Percentiles rank a stretch among this genome's conserved stretches.
Conservation (phyloP, 2,329 filamentous ascomycete species). For the Alternaria sp. region DNA sequence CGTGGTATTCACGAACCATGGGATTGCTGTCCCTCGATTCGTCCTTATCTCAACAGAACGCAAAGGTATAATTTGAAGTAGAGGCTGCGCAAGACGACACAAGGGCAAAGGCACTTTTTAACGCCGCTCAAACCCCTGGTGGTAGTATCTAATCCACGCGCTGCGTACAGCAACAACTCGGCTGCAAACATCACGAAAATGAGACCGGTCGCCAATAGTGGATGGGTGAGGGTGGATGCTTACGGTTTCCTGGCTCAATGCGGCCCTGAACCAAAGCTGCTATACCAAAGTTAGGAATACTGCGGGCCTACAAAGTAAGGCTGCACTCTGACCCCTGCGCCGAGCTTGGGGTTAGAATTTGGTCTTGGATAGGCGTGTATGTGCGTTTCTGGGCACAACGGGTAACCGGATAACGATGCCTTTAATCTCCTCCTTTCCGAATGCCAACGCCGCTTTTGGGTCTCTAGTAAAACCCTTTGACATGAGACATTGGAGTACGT, state of each 20-base stretch:
- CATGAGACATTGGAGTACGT: neutral
- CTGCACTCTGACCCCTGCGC: neutral
- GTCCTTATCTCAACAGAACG: neutral
- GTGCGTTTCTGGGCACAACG: neutral
- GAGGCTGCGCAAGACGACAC: neutral
- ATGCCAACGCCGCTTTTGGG: neutral
- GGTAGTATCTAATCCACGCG: neutral
- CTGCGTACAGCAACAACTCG: neutral
- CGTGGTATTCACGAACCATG: neutral
- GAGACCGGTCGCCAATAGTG: neutral
- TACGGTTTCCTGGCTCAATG: neutral
- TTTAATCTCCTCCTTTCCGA: neutral
- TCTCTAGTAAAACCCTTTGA: neutral
- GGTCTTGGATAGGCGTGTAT: neutral
- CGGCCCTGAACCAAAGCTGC: neutral
- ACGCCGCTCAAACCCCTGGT: neutral
- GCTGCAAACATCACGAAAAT: neutral
- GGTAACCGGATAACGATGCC: neutral
- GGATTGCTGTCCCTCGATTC: neutral
- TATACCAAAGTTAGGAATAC: neutral
- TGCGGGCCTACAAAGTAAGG: neutral
- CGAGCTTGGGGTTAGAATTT: neutral
- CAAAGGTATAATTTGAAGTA: neutral
- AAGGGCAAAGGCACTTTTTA: neutral
- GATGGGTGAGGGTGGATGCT: neutral